Conservation (phyloP, 129 eudicot genomes). For the Scalesia atractyloides region DNA sequence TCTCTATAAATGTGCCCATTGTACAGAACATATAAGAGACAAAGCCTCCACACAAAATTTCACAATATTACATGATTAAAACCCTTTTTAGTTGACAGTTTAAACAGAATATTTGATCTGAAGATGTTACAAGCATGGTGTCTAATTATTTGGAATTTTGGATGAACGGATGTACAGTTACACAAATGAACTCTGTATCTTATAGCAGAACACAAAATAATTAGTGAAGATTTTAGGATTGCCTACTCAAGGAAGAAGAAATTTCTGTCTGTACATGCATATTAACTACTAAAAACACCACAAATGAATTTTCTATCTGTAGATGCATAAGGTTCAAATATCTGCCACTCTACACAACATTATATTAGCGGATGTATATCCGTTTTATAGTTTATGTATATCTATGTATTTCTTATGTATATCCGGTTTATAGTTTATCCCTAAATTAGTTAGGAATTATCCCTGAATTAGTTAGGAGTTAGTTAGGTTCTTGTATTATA, state of each 20-base stretch:
- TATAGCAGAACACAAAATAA: slow-evolving; percentile 3
- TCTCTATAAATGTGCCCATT: background rate
- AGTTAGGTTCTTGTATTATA: no score
- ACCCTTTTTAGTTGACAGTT: slow-evolving; percentile 1
- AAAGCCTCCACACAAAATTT: background rate
- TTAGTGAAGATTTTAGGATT: background rate
- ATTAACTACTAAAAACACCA: background rate
- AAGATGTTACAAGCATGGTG: slow-evolving; percentile 8
- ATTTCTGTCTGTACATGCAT: background rate
- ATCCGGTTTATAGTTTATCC: no score
- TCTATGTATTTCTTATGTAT: no score
- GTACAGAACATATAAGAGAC: slow-evolving; percentile 5
- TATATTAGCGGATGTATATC: no score
- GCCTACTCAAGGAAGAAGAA: slow-evolving; percentile 15
- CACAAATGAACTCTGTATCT: slow-evolving; percentile 3
- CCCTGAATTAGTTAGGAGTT: no score
- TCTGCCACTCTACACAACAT: no score
- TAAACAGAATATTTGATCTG: background rate
- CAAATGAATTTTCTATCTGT: no score
- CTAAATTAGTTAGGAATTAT: no score
- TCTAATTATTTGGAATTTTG: slow-evolving; percentile 3
- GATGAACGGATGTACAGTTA: background rate
- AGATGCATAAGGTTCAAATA: no score
- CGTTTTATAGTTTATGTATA: no score
- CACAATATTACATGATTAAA: background rate